Percentiles rank a stretch among this genome's conserved stretches.
phyloP scores from a whole-genome alignment of 2,329 filamentous ascomycete genomes.

The Cladophialophora immunda region DNA sequence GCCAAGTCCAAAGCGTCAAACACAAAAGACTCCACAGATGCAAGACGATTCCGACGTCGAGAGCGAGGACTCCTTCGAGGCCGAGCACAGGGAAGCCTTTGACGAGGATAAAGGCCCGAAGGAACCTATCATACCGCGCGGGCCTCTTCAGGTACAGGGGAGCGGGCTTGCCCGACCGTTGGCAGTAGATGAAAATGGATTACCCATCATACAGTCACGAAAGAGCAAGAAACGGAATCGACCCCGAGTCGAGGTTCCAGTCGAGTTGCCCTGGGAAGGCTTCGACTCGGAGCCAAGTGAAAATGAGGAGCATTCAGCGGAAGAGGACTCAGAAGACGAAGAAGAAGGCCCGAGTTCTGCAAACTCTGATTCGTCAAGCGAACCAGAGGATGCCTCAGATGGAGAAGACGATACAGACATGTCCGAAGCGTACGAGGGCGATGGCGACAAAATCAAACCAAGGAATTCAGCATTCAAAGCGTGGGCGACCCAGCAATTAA shows the following conservation, averaged over 20 bases:
- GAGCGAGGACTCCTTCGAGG: constrained; percentile 42
- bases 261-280: constrained; percentile 57
- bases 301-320: constrained; percentile 40
- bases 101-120: neutral
- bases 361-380: constrained; percentile 7
- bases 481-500: constrained; percentile 88
- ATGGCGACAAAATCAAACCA: constrained; percentile 49
- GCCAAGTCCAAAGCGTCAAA: neutral
- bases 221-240: constrained; percentile 71
- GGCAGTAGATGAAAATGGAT: constrained; percentile 79
- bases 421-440: constrained; percentile 45
- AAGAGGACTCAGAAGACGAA: constrained; percentile 11
- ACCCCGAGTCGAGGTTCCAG: constrained; percentile 36
- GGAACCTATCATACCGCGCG: neutral
- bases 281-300: constrained; percentile 50
- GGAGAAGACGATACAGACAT: constrained; percentile 43
- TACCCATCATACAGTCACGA: constrained; percentile 77
- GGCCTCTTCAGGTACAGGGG: constrained; percentile 54
- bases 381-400: constrained; percentile 44
- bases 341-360: constrained; percentile 35
- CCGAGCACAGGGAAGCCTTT: constrained; percentile 44
- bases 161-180: constrained; percentile 87
- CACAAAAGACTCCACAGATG: constrained; percentile 4
- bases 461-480: constrained; percentile 81
- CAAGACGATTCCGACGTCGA: constrained; percentile 33